A percentile compares a stretch with the other conserved stretches of the same genome.
These are phyloP conservation scores for Globisporangium emineosum DNA, from an alignment of 352 stramenopile species.

Conservation along the genomic window DNA sequence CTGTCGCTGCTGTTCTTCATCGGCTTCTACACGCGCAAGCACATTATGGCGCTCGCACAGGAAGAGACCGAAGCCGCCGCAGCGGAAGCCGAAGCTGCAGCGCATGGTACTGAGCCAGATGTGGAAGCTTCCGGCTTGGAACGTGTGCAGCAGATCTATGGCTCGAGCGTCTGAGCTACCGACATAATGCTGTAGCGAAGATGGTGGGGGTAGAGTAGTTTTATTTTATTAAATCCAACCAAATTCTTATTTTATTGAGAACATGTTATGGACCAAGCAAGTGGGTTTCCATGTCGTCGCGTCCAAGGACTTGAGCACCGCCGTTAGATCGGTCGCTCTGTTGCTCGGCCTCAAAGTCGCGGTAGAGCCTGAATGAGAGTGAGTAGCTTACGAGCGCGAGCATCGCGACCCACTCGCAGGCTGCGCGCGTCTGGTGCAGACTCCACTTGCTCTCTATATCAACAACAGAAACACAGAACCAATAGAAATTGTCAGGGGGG, in stretches of 20 bases:
- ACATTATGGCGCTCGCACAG: slow-evolving; percentile 56
- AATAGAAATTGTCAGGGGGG: no score
- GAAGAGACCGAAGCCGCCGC: slow-evolving; percentile 27
- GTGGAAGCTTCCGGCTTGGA: not conserved
- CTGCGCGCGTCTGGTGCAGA: slow-evolving; percentile 40
- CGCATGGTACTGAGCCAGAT: not conserved
- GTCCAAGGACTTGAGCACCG: no score
- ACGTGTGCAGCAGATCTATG: not conserved
- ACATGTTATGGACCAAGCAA: not conserved
- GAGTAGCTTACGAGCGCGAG: slow-evolving; percentile 53
- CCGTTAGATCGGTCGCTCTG: not conserved
- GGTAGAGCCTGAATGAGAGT: slow-evolving; percentile 35
- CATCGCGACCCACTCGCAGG: slow-evolving; percentile 44
- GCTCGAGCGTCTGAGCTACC: not conserved
- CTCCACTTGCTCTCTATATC: no score
- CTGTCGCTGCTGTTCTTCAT: slow-evolving; percentile 59
- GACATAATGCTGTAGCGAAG: not conserved
- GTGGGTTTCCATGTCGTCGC: no score
- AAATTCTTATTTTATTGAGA: slow-evolving; percentile 1
- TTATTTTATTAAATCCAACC: no score
- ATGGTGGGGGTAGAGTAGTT: not conserved
- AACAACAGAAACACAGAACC: no score
- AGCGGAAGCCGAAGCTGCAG: not conserved
- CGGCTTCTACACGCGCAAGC: slow-evolving; percentile 66
- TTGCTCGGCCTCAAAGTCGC: slow-evolving; percentile 13